Percentiles rank a stretch among this genome's conserved stretches.
phyloP scores from a whole-genome alignment of 148 eudicot species.

The Beta vulgaris region DNA sequence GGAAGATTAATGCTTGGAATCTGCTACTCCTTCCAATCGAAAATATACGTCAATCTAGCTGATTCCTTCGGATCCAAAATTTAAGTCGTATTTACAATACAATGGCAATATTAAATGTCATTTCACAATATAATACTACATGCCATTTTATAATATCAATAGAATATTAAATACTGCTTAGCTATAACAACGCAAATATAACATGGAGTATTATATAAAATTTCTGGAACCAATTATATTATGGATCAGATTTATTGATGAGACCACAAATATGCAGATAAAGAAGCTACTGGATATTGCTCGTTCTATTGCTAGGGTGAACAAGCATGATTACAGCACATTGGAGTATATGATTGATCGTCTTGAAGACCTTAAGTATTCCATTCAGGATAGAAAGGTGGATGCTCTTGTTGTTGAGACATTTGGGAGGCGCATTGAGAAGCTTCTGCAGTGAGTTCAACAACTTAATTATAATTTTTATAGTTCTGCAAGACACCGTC shows the following conservation, averaged over 20 bases:
- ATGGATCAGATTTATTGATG: not conserved
- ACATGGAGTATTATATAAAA: no score
- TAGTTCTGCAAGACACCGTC: not conserved
- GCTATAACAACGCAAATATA: no score
- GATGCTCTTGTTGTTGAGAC: constrained; percentile 99
- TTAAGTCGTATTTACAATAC: no score
- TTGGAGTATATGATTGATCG: constrained; percentile 76
- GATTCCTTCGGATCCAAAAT: no score
- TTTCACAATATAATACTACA: no score
- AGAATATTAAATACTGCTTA: no score
- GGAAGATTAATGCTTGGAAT: not conserved
- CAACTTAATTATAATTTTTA: constrained; percentile 4
- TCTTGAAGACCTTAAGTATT: constrained; percentile 88
- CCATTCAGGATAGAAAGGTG: constrained; percentile 95
- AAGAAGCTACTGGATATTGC: constrained; percentile 83
- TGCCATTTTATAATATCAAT: no score
- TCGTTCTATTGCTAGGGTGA: constrained; percentile 70
- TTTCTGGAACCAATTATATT: no score
- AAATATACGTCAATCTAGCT: no score
- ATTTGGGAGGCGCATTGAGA: constrained; percentile 95
- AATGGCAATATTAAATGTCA: no score
- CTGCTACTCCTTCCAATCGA: not conserved
- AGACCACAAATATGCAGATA: constrained; percentile 51
- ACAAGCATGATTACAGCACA: constrained; percentile 64
- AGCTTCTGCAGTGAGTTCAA: constrained; percentile 85